Percentiles rank a stretch among this genome's conserved stretches.
phyloP scores from a whole-genome alignment of 164 flowering plant genomes.

The Houttuynia cordata region DNA sequence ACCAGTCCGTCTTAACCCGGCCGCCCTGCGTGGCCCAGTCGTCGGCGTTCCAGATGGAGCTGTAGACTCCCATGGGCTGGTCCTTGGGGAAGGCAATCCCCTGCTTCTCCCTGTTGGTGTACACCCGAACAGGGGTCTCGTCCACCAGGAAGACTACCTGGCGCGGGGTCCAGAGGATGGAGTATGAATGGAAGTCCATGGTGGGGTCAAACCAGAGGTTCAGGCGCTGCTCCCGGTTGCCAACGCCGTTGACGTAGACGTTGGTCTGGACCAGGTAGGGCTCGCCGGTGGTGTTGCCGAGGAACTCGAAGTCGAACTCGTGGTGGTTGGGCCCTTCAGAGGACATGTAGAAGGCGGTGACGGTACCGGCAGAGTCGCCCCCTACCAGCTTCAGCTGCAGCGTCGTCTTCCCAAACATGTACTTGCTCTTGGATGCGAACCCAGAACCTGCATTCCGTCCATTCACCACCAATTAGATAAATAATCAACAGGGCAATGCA shows the following conservation, averaged over 20 bases:
- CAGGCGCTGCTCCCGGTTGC: conserved; percentile 80
- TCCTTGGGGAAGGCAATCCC: conserved; percentile 76
- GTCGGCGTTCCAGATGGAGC: conserved; percentile 99
- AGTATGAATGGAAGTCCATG: conserved; percentile 70
- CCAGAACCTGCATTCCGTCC: conserved; percentile 58
- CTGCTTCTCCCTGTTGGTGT: conserved; percentile 55
- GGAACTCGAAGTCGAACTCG: conserved; percentile 92
- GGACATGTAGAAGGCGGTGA: conserved; percentile 99
- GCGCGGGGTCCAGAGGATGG: conserved; percentile 65
- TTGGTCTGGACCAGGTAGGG: conserved; percentile 87
- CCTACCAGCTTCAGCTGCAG: conserved; percentile 80
- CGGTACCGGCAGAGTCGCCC: conserved; percentile 98
- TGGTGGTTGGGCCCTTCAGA: conserved; percentile 83
- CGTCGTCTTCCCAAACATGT: conserved; percentile 78
- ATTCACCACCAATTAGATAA: background rate
- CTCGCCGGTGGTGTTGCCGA: conserved; percentile 86
- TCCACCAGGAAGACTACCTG: conserved; percentile 89
- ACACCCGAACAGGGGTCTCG: conserved; percentile 80
- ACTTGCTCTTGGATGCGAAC: conserved; percentile 75
- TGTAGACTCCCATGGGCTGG: conserved; percentile 94
- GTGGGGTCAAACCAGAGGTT: conserved; percentile 93
- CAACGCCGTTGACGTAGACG: conserved; percentile 81
- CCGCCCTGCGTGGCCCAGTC: conserved; percentile 99
- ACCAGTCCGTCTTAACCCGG: conserved; percentile 79
- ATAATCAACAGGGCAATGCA: background rate